These are phyloP conservation scores for Myriangium duriaei DNA, from an alignment of 2,329 filamentous ascomycete genomes.

Conservation along the genomic window DNA sequence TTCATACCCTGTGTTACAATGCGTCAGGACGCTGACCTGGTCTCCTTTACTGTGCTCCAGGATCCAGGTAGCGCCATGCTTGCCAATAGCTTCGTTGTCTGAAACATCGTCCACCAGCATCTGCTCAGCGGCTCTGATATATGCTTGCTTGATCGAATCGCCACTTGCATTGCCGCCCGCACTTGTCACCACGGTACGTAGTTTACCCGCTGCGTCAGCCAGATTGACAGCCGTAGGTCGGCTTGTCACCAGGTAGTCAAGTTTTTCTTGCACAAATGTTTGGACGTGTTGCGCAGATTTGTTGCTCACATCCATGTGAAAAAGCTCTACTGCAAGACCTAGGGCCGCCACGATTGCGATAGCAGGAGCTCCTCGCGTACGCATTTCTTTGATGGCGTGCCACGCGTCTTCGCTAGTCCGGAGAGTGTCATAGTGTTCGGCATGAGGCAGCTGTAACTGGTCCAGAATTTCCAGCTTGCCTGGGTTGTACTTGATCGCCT, in stretches of 20 bases:
- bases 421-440: conserved; percentile 64
- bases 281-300: conserved; percentile 48
- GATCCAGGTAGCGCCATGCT: conserved; percentile 75
- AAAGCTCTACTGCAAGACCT: conserved; percentile 71
- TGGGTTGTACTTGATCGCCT: conserved; percentile 65
- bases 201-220: conserved; percentile 72
- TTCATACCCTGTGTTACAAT: conserved; percentile 84
- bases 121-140: conserved; percentile 67
- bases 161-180: conserved; percentile 35
- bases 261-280: conserved; percentile 57
- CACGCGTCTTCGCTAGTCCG: conserved; percentile 62
- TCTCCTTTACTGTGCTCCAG: conserved; percentile 43
- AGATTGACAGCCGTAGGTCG: conserved; percentile 92
- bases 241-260: conserved; percentile 80
- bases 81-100: conserved; percentile 78
- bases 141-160: conserved; percentile 51
- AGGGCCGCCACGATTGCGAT: conserved; percentile 97
- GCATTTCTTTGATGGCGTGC: conserved; percentile 73
- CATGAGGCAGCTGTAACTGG: conserved; percentile 70
- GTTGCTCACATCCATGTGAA: conserved; percentile 28
- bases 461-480: conserved; percentile 67
- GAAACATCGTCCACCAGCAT: conserved; percentile 79
- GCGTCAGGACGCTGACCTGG: conserved; percentile 74
- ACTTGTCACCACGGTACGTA: conserved; percentile 52
- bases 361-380: conserved; percentile 70